These are phyloP conservation scores for Guillardia theta DNA, from an alignment of 78 protist genomes.

Conservation along the genomic window DNA sequence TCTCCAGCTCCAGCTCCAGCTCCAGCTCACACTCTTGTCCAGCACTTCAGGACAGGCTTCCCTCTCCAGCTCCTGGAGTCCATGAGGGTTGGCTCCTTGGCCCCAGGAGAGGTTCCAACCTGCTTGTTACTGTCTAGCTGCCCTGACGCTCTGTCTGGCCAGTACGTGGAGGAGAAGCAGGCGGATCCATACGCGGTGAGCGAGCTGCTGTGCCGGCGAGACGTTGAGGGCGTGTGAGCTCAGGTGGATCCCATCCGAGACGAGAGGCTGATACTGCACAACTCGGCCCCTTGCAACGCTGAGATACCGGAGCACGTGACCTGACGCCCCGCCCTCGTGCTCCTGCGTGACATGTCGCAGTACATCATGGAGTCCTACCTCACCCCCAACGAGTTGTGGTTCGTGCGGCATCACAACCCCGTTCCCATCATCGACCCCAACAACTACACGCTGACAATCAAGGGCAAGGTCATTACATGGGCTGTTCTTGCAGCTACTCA, in stretches of 20 bases:
- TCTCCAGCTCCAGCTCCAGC: not conserved
- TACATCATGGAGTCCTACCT: slow-evolving; percentile 48
- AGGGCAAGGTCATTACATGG: not conserved
- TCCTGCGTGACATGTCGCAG: not conserved
- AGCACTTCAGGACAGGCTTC: slow-evolving; percentile 9
- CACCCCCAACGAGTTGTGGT: slow-evolving; percentile 79
- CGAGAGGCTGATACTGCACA: not conserved
- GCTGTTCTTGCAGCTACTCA: no score
- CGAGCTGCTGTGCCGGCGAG: no score
- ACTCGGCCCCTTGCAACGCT: not conserved
- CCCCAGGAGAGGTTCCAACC: not conserved
- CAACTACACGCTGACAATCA: slow-evolving; percentile 39
- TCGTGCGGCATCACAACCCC: slow-evolving; percentile 81
- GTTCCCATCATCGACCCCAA: slow-evolving; percentile 68
- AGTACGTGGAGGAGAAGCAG: not conserved
- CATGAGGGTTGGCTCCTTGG: not conserved
- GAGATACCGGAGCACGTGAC: not conserved
- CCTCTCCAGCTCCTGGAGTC: not conserved
- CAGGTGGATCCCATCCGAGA: not conserved
- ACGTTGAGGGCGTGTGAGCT: no score
- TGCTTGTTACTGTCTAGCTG: not conserved
- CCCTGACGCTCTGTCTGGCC: not conserved
- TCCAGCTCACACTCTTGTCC: not conserved
- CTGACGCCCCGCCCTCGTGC: not conserved
- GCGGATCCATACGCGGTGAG: slow-evolving; percentile 6